Evolutionary conservation across 2,329 filamentous ascomycete species (phyloP), one percentile per base, ranked within the genome.

Genomic region (Emmonsia crescens): DNA sequence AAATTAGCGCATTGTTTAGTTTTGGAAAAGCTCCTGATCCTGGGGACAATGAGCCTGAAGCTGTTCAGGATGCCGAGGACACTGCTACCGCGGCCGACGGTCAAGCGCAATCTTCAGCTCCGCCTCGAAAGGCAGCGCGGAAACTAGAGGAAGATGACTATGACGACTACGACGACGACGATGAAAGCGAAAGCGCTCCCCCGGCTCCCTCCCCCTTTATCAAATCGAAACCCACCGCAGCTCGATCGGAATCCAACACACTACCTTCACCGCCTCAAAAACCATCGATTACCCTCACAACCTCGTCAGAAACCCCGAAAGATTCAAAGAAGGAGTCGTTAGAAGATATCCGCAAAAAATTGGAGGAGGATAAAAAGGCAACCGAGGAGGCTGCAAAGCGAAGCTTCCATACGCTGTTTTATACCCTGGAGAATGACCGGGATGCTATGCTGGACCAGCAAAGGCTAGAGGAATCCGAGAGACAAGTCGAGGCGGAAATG

Each of bases 381-480:
- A 92, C 89, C 56, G 93, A 96, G 71, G 91, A 96, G 71, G 88
- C 89, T 58, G 94, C 91, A 51, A 91, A 91, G 76, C 85, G 86
- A 69, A 94, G 89, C 76, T 97, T 96, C 75, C 88, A 96, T 72
- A 95, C 91, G 10, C 83, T 96, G 66, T 96, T 97, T 75, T 93
- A 96, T 74, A 96, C 94, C 1, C 81, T 97, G 38, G 94, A 99
- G 75, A 94, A 93, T 73, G 94, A 99, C 72, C 85, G 90, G 61
- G 91, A 93, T 69, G 94, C 94, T 57, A 97, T 99, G 94, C 77
- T 97, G 62, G 94, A 99, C 74, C 94, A 99, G 75, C 91, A 97
- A 74, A 91, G 93, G 74, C 82, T 99, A 31, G 94, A 99, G 71
- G 94, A 97, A 74, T 91, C 95, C 1, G 94, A 99, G 74, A 89